A percentile compares a stretch with the other conserved stretches of the same genome.
Conservation (phyloP, 2,329 filamentous ascomycete genomes). For the Botrytis cinerea region DNA sequence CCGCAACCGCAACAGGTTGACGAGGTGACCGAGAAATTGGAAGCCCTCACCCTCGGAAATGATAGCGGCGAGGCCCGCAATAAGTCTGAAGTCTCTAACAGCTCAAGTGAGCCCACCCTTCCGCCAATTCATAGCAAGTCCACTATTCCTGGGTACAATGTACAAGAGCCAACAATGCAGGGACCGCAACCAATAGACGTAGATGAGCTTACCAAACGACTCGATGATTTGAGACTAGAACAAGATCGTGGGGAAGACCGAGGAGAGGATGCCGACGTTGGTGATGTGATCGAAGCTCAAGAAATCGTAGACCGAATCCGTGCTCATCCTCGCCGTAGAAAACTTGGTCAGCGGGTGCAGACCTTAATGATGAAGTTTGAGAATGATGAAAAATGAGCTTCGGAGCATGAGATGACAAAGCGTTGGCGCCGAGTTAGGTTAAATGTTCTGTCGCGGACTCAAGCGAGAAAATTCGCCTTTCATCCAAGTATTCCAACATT, state of each 20-base stretch:
- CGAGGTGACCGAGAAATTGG: background rate
- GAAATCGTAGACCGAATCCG: background rate
- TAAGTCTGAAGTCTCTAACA: background rate
- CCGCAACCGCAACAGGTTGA: background rate
- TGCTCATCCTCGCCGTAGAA: background rate
- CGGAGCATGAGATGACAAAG: background rate
- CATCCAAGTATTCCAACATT: background rate
- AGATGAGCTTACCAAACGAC: background rate
- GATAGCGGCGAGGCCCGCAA: background rate
- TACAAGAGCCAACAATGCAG: background rate
- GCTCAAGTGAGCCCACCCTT: background rate
- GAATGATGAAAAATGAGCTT: background rate
- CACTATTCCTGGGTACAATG: background rate
- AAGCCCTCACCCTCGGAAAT: background rate
- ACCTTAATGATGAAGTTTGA: background rate
- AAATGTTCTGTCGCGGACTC: background rate
- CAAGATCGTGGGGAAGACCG: background rate
- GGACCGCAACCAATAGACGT: background rate
- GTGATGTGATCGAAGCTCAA: background rate
- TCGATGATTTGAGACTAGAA: background rate
- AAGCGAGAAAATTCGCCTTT: background rate
- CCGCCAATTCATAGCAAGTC: background rate
- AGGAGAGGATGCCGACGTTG: background rate
- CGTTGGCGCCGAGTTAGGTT: background rate
- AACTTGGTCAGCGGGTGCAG: background rate